Evolutionary conservation across 805 yeast genomes (phyloP), one percentile per base, ranked within the genome.

Genomic region (Kregervanrija pseudodelftensis): DNA sequence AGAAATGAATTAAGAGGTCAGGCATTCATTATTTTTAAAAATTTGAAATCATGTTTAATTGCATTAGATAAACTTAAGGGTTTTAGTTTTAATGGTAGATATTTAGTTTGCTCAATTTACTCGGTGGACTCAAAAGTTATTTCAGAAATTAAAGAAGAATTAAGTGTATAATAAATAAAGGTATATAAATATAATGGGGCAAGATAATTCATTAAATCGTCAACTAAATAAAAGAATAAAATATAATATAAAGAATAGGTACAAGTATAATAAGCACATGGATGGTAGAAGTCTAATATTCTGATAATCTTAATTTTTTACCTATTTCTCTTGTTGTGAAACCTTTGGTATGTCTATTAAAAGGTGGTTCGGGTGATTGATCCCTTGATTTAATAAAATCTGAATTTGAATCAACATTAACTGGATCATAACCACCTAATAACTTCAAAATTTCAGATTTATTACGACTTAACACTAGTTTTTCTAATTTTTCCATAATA

Each of bases 381-480:
- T 82, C 84, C 45, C 83, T 64, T 8, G 85, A 75, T 49, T 84
- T 70, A 44, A 76, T 58, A 33, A 56, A 52, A 47, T 76, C 79
- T 46, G 80, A 80, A 51, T 83, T 79, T 49, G 52, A 42, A 44
- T 60, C 65, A 49, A 81, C 71, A 54, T 85, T 93, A 60, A 85
- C 85, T 61, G 85, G 85, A 33, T 90, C 95, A 61, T 89, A 89
- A 2, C 96, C 96, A 37, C 95, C 91, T 35, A 88, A 67, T 46
- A 70, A 56, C 49, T 69, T 67, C 36, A 61, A 57, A 34, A 58
- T 65, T 42, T 61, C 69, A 3, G 55, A 45, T 39, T 55, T 48
- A 10, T 54, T 50, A 8, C 58, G 44, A 30, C 46, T 46, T 3
- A 51, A 39, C 30, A 52, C 47, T 30, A 55, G 48, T 12, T 53